Percentiles rank a stretch among this genome's conserved stretches.
Evolutionary conservation across 2,329 filamentous ascomycete species (phyloP).

Genomic region (Talaromyces sp.): DNA sequence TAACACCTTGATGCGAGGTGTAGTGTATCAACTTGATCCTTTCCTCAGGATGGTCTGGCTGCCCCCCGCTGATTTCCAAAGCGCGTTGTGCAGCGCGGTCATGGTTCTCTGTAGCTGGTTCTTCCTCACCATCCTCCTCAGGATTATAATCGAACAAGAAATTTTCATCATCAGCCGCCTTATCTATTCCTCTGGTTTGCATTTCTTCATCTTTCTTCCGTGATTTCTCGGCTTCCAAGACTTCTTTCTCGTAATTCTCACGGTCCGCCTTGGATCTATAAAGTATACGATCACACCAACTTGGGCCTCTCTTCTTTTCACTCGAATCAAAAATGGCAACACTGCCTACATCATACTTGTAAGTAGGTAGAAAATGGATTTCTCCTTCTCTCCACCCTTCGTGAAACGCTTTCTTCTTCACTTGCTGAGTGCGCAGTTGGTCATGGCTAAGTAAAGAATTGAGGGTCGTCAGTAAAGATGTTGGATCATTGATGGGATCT

Average conservation of each 20-base stretch:
- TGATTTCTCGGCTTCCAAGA: slow-evolving; percentile 62
- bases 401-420: slow-evolving; percentile 73
- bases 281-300: slow-evolving; percentile 94
- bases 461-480: slow-evolving; percentile 82
- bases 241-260: slow-evolving; percentile 60
- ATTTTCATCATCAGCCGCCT: slow-evolving; percentile 70
- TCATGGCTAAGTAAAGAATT: slow-evolving; percentile 85
- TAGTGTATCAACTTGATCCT: slow-evolving; percentile 64
- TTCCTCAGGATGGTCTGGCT: slow-evolving; percentile 43
- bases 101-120: slow-evolving; percentile 59
- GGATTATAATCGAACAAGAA: slow-evolving; percentile 90
- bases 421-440: slow-evolving; percentile 73
- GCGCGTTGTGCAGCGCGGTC: slow-evolving; percentile 43
- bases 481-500: slow-evolving; percentile 71
- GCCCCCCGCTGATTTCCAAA: slow-evolving; percentile 41
- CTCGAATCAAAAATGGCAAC: slow-evolving; percentile 90
- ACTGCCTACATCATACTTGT: slow-evolving; percentile 97
- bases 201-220: slow-evolving; percentile 78
- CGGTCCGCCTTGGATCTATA: slow-evolving; percentile 73
- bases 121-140: slow-evolving; percentile 66
- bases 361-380: slow-evolving; percentile 86
- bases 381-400: slow-evolving; percentile 89
- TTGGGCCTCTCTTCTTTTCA: slow-evolving; percentile 87
- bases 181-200: slow-evolving; percentile 71
- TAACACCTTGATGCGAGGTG: slow-evolving; percentile 79